A percentile compares a stretch with the other conserved stretches of the same genome.
Evolutionary conservation across 352 stramenopile species (phyloP).

Genomic region (Pythium sp.): DNA sequence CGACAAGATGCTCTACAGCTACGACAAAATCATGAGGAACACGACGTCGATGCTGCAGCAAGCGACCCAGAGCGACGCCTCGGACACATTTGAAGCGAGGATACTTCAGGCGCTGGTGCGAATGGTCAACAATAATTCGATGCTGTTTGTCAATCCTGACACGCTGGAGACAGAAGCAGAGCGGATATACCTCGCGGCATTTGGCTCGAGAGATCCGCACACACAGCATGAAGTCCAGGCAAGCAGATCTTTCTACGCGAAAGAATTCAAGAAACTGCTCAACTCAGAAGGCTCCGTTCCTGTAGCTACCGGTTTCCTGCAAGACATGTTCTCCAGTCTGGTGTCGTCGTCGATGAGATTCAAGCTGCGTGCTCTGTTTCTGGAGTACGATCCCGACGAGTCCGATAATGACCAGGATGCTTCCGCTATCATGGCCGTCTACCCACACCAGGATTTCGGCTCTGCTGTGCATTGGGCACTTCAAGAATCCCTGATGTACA

Average conservation of each 20-base stretch:
- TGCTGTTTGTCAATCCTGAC: conserved; percentile 16
- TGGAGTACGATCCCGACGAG: conserved; percentile 46
- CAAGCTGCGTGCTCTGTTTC: conserved; percentile 60
- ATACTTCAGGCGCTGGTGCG: conserved; percentile 22
- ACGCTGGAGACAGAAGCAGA: conserved; percentile 6
- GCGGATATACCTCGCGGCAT: conserved; percentile 31
- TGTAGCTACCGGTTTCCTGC: conserved; percentile 32
- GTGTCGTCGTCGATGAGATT: conserved; percentile 55
- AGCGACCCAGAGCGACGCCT: neutral
- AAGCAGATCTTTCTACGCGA: conserved; percentile 37
- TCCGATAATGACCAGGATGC: conserved; percentile 14
- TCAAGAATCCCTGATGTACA: conserved; percentile 48
- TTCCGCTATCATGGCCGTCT: conserved; percentile 31
- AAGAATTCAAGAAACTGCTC: conserved; percentile 46
- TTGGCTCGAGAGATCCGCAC: conserved; percentile 25
- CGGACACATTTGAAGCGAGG: neutral
- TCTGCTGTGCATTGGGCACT: conserved; percentile 69
- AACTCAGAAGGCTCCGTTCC: neutral
- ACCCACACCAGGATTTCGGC: conserved; percentile 76
- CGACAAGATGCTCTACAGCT: conserved; percentile 39
- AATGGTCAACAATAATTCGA: conserved; percentile 12
- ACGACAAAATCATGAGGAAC: conserved; percentile 40
- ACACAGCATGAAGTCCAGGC: conserved; percentile 43
- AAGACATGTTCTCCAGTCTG: conserved; percentile 49
- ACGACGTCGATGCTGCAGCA: conserved; percentile 22